Base-by-base conservation (phyloP, 352 stramenopile genomes). In the Phytophthora cajani region DNA sequence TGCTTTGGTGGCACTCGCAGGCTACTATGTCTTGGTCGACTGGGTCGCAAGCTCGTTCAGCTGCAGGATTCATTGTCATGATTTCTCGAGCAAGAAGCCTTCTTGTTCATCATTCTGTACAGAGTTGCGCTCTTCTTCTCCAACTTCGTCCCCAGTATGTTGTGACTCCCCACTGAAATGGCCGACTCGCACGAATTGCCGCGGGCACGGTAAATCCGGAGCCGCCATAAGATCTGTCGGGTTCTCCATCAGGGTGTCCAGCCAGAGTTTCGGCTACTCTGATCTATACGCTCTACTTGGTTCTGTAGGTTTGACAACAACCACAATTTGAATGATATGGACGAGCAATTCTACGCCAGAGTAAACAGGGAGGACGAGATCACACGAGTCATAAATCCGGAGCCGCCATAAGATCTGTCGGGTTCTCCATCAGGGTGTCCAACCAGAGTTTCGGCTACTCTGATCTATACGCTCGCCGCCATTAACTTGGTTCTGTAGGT, bases 11-110 rank as follows among this genome's bases (percentile, higher is more conserved):
- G 84, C 82, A 17, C 1, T 85, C 88, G 1, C 4, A 30, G 88
- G 88, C 14, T 95, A 95, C 79, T 91, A 87, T 38, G 76, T 92
- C 2, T 81, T 85, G 0, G 69, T 92, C n/a, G 25, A 30, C 25
- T 30, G 25, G 25, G 25, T 30, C 25, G 25, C 25, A 30, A 30
- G 25, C 25, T 30, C 25, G 25, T 30, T 30, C 25, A 30, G 25
- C 25, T 30, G 25, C 25, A 30, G 25, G 25, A 30, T 30, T 30
- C 25, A 30, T 30, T 30, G 25, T 30, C 25, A 30, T 5, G 25
- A 30, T 5, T 30, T 30, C 25, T 30, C 25, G 25, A 30, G 25
- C 25, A 30, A 30, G 25, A 30, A 30, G 25, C 25, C 25, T 3
- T 30, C 25, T 30, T 30, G 25, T 30, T 30, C 25, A 30, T 30